phyloP scores from a whole-genome alignment of 306 rosid species.

The Prunus fruticosa region DNA sequence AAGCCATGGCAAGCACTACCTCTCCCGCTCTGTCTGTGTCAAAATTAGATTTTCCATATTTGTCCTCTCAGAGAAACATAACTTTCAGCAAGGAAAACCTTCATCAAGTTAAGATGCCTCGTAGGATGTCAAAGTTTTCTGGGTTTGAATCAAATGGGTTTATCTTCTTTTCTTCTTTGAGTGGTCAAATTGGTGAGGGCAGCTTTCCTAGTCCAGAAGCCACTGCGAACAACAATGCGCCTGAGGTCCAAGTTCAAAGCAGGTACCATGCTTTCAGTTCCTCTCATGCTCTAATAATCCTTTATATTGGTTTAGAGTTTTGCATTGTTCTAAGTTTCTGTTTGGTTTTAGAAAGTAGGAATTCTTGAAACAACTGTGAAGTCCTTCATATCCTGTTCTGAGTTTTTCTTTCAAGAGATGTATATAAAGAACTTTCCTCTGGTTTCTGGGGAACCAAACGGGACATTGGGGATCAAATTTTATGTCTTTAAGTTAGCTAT shows the following conservation, averaged over 20 bases:
- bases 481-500: background rate
- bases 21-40: constrained; percentile 24
- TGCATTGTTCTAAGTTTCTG: background rate
- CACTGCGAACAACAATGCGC: constrained; percentile 11
- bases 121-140: constrained; percentile 1
- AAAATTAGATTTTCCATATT: constrained; percentile 16
- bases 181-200: constrained; percentile 26
- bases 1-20: constrained; percentile 29
- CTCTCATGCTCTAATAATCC: background rate
- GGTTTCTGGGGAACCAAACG: background rate
- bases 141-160: constrained; percentile 24
- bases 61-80: constrained; percentile 1
- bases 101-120: constrained; percentile 13
- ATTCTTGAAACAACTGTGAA: background rate
- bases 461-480: background rate
- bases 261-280: constrained; percentile 37
- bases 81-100: constrained; percentile 13
- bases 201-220: constrained; percentile 15
- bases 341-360: background rate
- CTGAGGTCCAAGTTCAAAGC: constrained; percentile 50
- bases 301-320: background rate
- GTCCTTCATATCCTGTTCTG: background rate
- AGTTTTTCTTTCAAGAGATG: background rate
- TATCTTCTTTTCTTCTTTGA: constrained; percentile 31
- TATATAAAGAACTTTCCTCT: background rate